Evolutionary conservation across 768 basidiomycete species (phyloP).

Genomic region (Glaciozyma antarctica): DNA sequence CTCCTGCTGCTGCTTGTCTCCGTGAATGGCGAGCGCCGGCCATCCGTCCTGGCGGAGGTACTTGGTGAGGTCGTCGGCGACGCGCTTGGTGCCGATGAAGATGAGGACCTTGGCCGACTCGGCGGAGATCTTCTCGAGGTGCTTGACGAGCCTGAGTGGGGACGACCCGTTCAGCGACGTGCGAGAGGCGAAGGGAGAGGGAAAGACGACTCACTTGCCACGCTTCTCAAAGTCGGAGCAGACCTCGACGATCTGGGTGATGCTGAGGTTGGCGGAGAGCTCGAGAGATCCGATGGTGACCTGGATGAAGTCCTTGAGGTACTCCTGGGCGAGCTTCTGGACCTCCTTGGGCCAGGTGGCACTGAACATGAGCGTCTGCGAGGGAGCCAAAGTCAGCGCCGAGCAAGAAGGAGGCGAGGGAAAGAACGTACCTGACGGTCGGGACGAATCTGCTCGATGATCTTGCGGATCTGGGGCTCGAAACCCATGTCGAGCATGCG

Average conservation of each 20-base stretch:
- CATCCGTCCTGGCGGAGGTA: conserved; percentile 92
- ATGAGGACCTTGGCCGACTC: conserved; percentile 97
- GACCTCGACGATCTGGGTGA: conserved; percentile 88
- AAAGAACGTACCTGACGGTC: conserved; percentile 53
- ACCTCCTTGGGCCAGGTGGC: conserved; percentile 51
- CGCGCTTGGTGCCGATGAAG: conserved; percentile 92
- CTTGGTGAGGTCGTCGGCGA: conserved; percentile 95
- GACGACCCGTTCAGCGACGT: conserved; percentile 95
- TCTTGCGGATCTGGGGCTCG: conserved; percentile 98
- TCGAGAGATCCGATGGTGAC: conserved; percentile 99
- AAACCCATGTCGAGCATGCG: conserved; percentile 99
- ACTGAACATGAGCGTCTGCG: conserved; percentile 79
- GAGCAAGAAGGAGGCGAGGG: too few relatives aligned
- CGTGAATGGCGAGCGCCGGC: conserved; percentile 96
- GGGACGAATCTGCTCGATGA: conserved; percentile 86
- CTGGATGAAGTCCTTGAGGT: conserved; percentile 92
- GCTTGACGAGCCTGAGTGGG: conserved; percentile 90
- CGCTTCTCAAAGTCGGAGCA: conserved; percentile 83
- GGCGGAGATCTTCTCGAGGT: conserved; percentile 75
- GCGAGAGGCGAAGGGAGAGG: conserved; percentile 38
- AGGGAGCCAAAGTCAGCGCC: conserved; percentile 30
- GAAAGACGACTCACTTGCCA: conserved; percentile 48
- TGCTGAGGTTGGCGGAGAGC: conserved; percentile 95
- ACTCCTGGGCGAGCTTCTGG: conserved; percentile 95
- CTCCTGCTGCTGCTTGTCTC: conserved; percentile 97